A percentile compares a stretch with the other conserved stretches of the same genome.
Evolutionary conservation across 2,329 filamentous ascomycete genomes (phyloP).

Genomic region (Epichloe elymi): DNA sequence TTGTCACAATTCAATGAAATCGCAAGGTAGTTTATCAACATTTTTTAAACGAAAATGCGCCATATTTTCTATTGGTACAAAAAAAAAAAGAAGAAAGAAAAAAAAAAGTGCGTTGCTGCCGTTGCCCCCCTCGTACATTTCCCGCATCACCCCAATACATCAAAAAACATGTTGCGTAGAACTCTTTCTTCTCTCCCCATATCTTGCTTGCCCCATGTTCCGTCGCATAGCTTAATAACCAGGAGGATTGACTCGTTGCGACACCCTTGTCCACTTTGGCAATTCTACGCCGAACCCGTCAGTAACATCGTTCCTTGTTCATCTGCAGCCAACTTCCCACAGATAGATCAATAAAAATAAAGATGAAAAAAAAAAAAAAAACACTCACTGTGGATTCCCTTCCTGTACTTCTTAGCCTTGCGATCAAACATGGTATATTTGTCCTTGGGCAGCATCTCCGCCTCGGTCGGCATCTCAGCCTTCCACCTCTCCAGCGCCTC

Average conservation of each 20-base stretch:
- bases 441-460: slow-evolving; percentile 89
- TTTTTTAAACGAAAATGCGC: neutral
- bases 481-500: slow-evolving; percentile 86
- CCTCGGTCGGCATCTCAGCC: slow-evolving; percentile 86
- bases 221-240: slow-evolving; percentile 54
- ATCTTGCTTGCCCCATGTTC: neutral
- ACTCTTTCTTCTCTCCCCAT: neutral
- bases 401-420: slow-evolving; percentile 89
- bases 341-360: neutral
- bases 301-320: slow-evolving; percentile 5
- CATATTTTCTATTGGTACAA: neutral
- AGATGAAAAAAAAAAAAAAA: neutral
- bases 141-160: neutral
- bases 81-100: neutral
- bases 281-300: slow-evolving; percentile 40
- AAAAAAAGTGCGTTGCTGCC: neutral
- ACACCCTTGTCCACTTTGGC: slow-evolving; percentile 90
- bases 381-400: slow-evolving; percentile 85
- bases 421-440: slow-evolving; percentile 98
- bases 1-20: neutral
- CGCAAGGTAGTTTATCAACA: neutral
- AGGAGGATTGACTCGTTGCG: slow-evolving; percentile 84
- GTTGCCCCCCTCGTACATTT: neutral
- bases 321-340: neutral
- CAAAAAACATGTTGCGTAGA: neutral